Base-by-base conservation (phyloP, 371 early-diverging fungal genomes). In the Actinomortierella ambigua region DNA sequence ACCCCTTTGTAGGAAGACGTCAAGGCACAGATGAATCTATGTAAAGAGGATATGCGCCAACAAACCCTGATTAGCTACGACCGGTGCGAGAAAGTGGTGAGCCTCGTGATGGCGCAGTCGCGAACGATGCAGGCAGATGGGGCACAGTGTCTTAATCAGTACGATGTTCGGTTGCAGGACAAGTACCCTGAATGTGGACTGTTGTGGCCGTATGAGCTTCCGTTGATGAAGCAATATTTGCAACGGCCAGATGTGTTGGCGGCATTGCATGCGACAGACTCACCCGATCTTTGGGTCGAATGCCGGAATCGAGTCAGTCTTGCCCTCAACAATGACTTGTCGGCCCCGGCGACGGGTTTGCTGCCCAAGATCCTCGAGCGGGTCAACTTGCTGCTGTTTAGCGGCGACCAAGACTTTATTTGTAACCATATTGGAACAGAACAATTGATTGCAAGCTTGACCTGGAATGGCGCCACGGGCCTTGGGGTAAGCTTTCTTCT, bases 391-490 rank as follows among this genome's bases (percentile, higher is more conserved):
- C 54, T 87, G 40, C 68, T 92, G 2, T 90, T 84, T 76, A 86
- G 93, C 61, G 95, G 95, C 13, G 92, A 93, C 64, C 76, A 83
- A 50, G 95, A 95, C 58, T 67, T 93, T 55, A 90, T 94, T 39
- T 95, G 94, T 68, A 94, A 94, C 67, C 79, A 81, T 51, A 56
- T 87, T 22, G 95, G 95, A 34, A 87, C 86, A 1, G 83, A 89
- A 55, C 81, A 82, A 50, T 67, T 92, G 78, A 82, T 93, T 49
- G 81, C 81, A 8, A 85, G 84, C 48, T 63, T 93, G 81, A 85
- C 84, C 24, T 95, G 95, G 95, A 82, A 84, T 61, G 93, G 90
- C 2, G 68, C 62, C 6, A 76, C 65, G 52, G 94, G 94, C 11
- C 88, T 90, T 58, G 56, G 69, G 70, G 90, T 89, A 77, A 55